Evolutionary conservation across 2,329 filamentous ascomycete genomes (phyloP).

Genomic region (Claviceps pusilla): DNA sequence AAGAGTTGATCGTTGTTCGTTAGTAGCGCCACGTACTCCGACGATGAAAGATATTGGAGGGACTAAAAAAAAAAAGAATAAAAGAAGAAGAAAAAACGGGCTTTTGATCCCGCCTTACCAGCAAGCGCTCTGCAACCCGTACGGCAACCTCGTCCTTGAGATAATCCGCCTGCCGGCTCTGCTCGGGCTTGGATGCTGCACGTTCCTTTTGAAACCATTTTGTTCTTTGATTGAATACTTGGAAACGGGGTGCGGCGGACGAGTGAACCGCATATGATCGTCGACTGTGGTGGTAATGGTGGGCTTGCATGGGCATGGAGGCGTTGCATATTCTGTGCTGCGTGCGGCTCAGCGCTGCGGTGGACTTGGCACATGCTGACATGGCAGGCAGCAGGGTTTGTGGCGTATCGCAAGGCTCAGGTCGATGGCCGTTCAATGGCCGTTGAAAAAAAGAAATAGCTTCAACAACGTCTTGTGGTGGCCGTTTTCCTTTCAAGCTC

Average conservation of each 20-base stretch:
- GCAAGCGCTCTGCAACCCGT: conserved; percentile 68
- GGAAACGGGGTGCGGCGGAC: conserved; percentile 60
- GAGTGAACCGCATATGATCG: conserved; percentile 65
- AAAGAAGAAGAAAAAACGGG: neutral
- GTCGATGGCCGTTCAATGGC: neutral
- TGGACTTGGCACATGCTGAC: conserved; percentile 14
- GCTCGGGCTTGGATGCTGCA: conserved; percentile 53
- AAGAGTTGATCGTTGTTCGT: neutral
- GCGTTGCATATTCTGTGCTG: conserved; percentile 10
- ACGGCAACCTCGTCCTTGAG: conserved; percentile 82
- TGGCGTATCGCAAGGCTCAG: neutral
- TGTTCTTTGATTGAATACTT: conserved; percentile 77
- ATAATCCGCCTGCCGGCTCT: conserved; percentile 75
- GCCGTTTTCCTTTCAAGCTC: neutral
- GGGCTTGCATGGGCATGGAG: conserved; percentile 6
- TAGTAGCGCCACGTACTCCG: neutral
- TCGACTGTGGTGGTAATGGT: conserved; percentile 9
- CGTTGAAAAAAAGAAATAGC: neutral
- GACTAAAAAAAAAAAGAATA: too few species aligned
- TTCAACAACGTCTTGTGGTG: neutral
- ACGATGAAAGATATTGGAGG: too few species aligned
- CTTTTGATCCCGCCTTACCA: conserved; percentile 34
- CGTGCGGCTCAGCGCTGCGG: conserved; percentile 13
- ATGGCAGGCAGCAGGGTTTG: conserved; percentile 14
- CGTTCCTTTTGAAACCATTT: conserved; percentile 91